Evolutionary conservation across 129 eudicot genomes (phyloP).

Genomic region (Glebionis coronaria): DNA sequence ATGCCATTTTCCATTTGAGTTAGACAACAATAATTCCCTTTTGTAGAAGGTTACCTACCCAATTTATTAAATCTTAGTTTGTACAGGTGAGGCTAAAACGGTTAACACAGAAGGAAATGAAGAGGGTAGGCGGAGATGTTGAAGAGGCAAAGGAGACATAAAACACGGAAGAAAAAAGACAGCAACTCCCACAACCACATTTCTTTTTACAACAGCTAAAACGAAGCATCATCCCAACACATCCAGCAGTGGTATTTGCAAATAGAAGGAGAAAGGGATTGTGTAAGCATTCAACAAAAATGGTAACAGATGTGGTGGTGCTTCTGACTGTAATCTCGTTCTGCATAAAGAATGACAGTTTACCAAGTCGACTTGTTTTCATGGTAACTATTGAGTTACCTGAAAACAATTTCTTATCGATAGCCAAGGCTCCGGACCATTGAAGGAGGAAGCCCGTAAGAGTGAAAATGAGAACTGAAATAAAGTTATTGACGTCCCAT

Average conservation of each 20-base stretch:
- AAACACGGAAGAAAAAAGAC: neutral
- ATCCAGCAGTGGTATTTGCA: neutral
- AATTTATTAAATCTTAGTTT: neutral
- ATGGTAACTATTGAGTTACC: no score
- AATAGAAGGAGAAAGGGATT: neutral
- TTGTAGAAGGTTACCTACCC: no score
- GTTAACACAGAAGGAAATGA: slow-evolving; percentile 56
- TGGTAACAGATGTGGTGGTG: neutral
- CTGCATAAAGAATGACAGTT: no score
- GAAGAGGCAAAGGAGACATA: slow-evolving; percentile 2
- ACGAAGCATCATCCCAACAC: neutral
- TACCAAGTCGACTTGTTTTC: no score
- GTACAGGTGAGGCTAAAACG: slow-evolving; percentile 58
- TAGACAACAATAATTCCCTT: no score
- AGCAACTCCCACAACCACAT: neutral
- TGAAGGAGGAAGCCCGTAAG: no score
- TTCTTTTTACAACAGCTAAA: neutral
- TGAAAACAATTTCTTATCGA: no score
- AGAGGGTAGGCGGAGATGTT: slow-evolving; percentile 22
- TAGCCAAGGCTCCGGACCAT: no score
- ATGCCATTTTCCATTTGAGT: no score
- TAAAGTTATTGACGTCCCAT: no score
- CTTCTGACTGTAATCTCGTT: neutral
- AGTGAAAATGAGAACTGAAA: no score
- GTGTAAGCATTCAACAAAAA: neutral